Base-by-base conservation (phyloP, 371 early-diverging fungal genomes). In the Syncephalastrum racemosum region DNA sequence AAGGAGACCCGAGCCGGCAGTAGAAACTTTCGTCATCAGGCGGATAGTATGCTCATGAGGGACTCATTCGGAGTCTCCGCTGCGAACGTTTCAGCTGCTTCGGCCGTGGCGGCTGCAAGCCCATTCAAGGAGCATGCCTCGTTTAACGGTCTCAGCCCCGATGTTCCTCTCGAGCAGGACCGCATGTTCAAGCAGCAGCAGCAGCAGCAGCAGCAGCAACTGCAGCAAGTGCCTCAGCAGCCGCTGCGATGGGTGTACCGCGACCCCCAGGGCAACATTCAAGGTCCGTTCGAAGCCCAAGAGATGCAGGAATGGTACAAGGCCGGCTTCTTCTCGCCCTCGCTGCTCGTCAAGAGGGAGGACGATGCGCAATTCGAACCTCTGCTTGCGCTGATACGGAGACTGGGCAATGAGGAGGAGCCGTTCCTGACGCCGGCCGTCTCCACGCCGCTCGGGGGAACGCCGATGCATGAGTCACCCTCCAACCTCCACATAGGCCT, bases 291-390 rank as follows among this genome's bases (percentile, higher is more conserved):
- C 61, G 77, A 83, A 13, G 85, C 89, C 8, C 73, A 82, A 8
- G 88, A 89, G 42, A 93, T 93, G 94, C 90, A 90, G 51, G 90
- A 91, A 54, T 93, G 94, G 94, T 90, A 81, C 66, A 81, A 83
- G 43, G 88, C 81, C 12, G 92, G 92, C 10, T 93, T 90, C 64
- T 93, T 93, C 58, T 68, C 83, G 1, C 68, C 79, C 15, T 83
- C 84, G 25, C 72, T 93, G 18, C 75, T 90, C 46, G 84, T 93
- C 20, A 79, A 83, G 65, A 80, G 86, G 27, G 92, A 89, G 43
- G 90, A 88, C 25, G 88, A 89, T 20, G 31, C 75, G 0, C 64
- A 71, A 1, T 91, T 90, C 68, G 91, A 91, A 56, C 84, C 86
- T 0, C 64, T 93, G 23, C 82, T 80, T 39, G 56, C 69, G 3